These are phyloP conservation scores for Sclerotinia sclerotiorum DNA, from an alignment of 2,329 filamentous ascomycete genomes.

Conservation along the genomic window DNA sequence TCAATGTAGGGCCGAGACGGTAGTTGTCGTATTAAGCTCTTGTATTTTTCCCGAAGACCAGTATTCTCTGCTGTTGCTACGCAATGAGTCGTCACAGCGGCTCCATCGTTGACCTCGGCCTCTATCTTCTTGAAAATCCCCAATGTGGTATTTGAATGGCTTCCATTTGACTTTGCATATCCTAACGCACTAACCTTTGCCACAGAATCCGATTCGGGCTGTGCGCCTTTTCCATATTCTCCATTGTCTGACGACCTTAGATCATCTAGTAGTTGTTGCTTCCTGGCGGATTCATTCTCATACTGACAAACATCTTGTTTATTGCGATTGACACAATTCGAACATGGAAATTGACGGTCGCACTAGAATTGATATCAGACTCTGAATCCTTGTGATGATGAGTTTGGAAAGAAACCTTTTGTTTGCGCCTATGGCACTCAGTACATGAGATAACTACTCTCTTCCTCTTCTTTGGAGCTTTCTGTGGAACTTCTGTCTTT, in stretches of 20 bases:
- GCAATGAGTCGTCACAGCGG: constrained; percentile 28
- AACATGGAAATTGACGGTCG: constrained; percentile 59
- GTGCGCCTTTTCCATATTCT: constrained; percentile 27
- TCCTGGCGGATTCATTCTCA: constrained; percentile 45
- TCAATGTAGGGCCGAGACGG: constrained; percentile 56
- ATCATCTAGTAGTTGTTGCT: constrained; percentile 38
- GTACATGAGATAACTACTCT: constrained; percentile 62
- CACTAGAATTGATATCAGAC: constrained; percentile 46
- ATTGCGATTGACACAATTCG: constrained; percentile 58
- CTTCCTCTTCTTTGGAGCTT: constrained; percentile 52
- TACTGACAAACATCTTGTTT: constrained; percentile 58
- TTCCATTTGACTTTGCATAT: constrained; percentile 50
- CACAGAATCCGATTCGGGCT: constrained; percentile 33
- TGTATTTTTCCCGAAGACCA: constrained; percentile 57
- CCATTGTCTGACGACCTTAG: constrained; percentile 29
- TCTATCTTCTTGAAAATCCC: constrained; percentile 57
- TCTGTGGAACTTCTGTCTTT: constrained; percentile 26
- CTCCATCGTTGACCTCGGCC: constrained; percentile 41
- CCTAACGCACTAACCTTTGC: constrained; percentile 47
- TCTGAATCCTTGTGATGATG: not conserved
- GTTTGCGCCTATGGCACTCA: constrained; percentile 63
- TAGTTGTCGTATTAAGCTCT: constrained; percentile 56
- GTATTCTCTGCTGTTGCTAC: constrained; percentile 41
- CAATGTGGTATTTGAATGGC: constrained; percentile 52
- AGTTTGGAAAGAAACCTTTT: constrained; percentile 36